Evolutionary conservation across 176 grass and related monocot genomes (phyloP), one percentile per base, ranked within the genome.

Genomic region (Carex scoparia): DNA sequence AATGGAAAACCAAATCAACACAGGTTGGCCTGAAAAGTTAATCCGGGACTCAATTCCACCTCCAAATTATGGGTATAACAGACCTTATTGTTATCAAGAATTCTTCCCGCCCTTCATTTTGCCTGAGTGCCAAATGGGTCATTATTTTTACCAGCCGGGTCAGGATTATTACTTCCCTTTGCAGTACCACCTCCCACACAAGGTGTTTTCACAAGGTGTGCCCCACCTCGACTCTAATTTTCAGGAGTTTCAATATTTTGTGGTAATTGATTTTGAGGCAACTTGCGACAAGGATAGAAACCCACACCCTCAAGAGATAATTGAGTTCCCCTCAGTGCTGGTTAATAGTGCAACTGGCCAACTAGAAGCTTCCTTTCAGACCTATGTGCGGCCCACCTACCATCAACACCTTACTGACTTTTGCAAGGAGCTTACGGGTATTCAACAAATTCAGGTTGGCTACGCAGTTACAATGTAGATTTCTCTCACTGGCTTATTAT

Each of bases 201-300:
- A 92, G 86, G 88, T 93, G 88, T 73, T 89, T 83, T 85, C 86
- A 75, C 92, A 93, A 88, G 84, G 85, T 82, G 79, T 88, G 23
- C 91, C 83, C 31, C 87, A 88, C 15, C 40, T 67, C 89, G 89
- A 95, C 28, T 62, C 84, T 60, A 91, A 89, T 66, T 79, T 94
- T 88, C 96, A 98, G 70, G 96, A 98, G 66, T 98, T 98, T 81
- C 96, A 95, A 38, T 95, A 98, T 92, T 98, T 98, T 86, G 96
- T 98, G 81, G 96, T 98, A 87, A 95, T 98, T 77, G 96, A 98
- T 78, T 98, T 98, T 88, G 96, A 98, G 82, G 96, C 93, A 80
- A 98, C 96, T 33, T 98, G 96, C 42, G 96, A 98, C 86, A 95
- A 94, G 84, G 93, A 95, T 64, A 95, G 84, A 28, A 95, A 94